A percentile compares a stretch with the other conserved stretches of the same genome.
These are phyloP conservation scores for Bipolaris cookei DNA, from an alignment of 2,329 filamentous ascomycete genomes.

Conservation along the genomic window DNA sequence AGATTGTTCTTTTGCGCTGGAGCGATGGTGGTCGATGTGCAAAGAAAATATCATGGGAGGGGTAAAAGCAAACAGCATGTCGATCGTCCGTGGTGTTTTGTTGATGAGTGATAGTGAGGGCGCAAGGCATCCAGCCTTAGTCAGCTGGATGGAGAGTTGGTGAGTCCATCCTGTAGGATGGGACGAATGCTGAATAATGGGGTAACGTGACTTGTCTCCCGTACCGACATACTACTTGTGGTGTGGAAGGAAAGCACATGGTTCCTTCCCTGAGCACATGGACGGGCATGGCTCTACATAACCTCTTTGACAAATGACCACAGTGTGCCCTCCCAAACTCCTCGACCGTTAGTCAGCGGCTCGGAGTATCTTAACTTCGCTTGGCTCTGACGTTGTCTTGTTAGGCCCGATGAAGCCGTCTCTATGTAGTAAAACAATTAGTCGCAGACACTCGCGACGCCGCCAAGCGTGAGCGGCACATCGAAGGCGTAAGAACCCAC, in stretches of 20 bases:
- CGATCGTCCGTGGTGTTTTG: neutral
- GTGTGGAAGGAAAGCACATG: too few relatives aligned
- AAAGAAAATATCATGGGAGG: neutral
- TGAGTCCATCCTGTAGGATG: too few relatives aligned
- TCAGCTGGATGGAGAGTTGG: neutral
- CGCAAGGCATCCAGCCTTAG: neutral
- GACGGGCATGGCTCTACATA: too few relatives aligned
- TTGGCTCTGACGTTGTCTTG: too few relatives aligned
- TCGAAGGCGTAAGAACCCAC: neutral
- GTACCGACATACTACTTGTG: too few relatives aligned
- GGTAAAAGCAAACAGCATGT: neutral
- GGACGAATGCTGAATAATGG: too few relatives aligned
- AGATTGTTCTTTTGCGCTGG: slow-evolving; percentile 1
- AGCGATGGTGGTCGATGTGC: neutral
- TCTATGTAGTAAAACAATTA: neutral
- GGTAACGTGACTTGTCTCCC: too few relatives aligned
- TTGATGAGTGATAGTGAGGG: neutral
- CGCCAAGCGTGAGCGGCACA: neutral
- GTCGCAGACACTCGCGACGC: neutral
- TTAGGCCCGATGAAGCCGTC: neutral
- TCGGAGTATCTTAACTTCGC: too few relatives aligned
- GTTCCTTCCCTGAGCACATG: too few relatives aligned
- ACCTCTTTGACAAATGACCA: too few relatives aligned
- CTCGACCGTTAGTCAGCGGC: too few relatives aligned
- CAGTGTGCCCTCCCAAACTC: too few relatives aligned